phyloP scores from a whole-genome alignment of 495 filamentous ascomycete genomes.

The Talaromyces liani region DNA sequence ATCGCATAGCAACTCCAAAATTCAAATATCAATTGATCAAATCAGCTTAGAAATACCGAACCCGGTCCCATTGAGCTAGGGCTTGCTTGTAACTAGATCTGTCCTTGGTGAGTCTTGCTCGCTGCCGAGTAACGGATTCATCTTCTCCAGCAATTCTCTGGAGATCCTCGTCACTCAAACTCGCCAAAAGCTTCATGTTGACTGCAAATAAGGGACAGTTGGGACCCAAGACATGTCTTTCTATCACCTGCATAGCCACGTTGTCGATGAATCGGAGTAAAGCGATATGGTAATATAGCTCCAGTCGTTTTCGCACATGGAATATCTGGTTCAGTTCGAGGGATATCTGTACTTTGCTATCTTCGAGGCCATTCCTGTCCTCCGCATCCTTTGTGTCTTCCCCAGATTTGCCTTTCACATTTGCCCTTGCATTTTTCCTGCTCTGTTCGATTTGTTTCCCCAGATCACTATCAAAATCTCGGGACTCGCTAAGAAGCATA shows the following conservation, averaged over 20 bases:
- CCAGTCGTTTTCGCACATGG: neutral
- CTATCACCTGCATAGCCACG: constrained; percentile 5
- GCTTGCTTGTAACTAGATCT: constrained; percentile 1
- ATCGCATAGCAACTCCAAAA: neutral
- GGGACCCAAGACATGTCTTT: constrained; percentile 5
- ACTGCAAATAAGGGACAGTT: neutral
- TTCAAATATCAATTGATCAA: neutral
- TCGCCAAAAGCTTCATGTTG: neutral
- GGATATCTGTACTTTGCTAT: neutral
- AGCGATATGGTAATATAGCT: neutral
- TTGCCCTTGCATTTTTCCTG: neutral
- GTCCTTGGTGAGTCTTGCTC: neutral
- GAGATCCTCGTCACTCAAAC: neutral
- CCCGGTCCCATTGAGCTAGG: neutral
- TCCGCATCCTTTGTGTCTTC: neutral
- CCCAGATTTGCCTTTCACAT: no score
- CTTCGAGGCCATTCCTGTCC: neutral
- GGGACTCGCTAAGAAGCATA: neutral
- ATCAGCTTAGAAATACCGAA: neutral
- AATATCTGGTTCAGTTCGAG: constrained; percentile 3
- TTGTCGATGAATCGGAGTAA: neutral
- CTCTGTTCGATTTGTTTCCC: neutral
- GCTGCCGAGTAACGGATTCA: neutral
- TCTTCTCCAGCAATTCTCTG: constrained; percentile 1
- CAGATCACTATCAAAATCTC: neutral